Evolutionary conservation across 2,329 filamentous ascomycete species (phyloP).

Genomic region (Fusarium coffeatum): DNA sequence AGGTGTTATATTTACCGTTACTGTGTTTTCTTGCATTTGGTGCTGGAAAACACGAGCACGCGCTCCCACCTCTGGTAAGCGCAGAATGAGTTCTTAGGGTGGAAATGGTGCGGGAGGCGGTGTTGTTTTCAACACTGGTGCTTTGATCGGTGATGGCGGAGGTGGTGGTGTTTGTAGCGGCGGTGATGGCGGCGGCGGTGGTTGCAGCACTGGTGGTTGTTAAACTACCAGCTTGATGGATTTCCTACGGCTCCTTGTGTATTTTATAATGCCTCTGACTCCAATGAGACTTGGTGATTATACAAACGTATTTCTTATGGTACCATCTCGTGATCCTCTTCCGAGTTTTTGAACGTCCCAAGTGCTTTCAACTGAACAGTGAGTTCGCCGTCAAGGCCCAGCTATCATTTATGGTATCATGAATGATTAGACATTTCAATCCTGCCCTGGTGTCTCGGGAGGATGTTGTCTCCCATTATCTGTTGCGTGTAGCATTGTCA

Average conservation of each 20-base stretch:
- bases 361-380: neutral
- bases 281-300: no score
- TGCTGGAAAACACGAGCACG: no score
- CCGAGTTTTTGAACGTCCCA: conserved; percentile 53
- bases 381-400: neutral
- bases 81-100: neutral
- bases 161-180: no score
- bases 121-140: neutral
- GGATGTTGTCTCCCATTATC: neutral
- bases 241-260: neutral
- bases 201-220: neutral
- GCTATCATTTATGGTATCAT: neutral
- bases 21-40: no score
- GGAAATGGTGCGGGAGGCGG: neutral
- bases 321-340: conserved; percentile 20
- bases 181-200: neutral
- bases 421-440: no score
- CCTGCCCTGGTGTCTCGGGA: neutral
- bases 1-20: no score
- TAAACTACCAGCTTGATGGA: neutral
- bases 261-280: no score
- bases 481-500: neutral
- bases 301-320: neutral
- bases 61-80: neutral
- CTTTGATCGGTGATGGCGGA: neutral